These are phyloP conservation scores for Pleurozium schreberi DNA, from an alignment of 225 moss, liverwort and hornwort species.

Conservation along the genomic window DNA sequence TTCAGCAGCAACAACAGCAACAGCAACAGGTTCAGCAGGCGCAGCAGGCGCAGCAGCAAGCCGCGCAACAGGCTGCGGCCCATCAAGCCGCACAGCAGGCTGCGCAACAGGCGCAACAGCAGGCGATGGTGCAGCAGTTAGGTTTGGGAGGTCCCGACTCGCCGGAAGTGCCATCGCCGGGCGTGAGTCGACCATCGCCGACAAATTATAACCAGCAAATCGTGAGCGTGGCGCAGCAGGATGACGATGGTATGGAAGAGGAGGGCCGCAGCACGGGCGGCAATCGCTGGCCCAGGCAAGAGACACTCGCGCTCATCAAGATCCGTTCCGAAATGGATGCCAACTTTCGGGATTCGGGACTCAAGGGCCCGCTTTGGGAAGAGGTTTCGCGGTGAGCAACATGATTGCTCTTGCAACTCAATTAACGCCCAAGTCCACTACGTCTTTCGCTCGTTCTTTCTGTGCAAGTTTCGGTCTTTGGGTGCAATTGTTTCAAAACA, in stretches of 20 bases:
- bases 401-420: background rate
- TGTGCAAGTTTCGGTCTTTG: background rate
- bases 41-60: constrained; percentile 39
- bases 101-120: constrained; percentile 50
- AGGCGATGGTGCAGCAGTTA: constrained; percentile 84
- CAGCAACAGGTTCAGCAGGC: constrained; percentile 32
- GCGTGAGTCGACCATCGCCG: constrained; percentile 78
- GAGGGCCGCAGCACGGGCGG: constrained; percentile 85
- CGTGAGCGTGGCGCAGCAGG: constrained; percentile 38
- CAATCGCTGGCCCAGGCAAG: constrained; percentile 97
- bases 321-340: constrained; percentile 99
- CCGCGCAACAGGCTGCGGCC: constrained; percentile 31
- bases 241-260: constrained; percentile 86
- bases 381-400: constrained; percentile 95
- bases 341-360: constrained; percentile 98
- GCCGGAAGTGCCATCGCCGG: constrained; percentile 83
- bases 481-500: background rate
- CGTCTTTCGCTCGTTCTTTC: background rate
- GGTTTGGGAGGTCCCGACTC: constrained; percentile 84
- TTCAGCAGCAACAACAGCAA: constrained; percentile 47
- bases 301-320: constrained; percentile 97
- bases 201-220: constrained; percentile 60
- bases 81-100: constrained; percentile 41
- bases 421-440: background rate
- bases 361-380: constrained; percentile 98